phyloP scores from a whole-genome alignment of 139 green algal genomes.

The Picochlorum sp. region DNA sequence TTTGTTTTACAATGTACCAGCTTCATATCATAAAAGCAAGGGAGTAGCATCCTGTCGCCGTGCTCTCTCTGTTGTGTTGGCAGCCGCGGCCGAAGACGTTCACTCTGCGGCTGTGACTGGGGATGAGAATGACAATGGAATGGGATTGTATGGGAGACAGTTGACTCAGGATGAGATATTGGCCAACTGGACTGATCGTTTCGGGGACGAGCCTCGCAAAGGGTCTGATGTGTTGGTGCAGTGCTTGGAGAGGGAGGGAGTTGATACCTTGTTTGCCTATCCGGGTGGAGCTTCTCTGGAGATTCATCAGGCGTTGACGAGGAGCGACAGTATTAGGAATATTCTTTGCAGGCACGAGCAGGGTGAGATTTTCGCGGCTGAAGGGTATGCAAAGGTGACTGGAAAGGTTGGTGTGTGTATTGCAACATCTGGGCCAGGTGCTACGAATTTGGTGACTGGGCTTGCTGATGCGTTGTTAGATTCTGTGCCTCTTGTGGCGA shows the following conservation, averaged over 20 bases:
- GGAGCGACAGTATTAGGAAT: constrained; percentile 79
- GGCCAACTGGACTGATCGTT: constrained; percentile 73
- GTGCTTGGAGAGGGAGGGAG: constrained; percentile 84
- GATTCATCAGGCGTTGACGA: constrained; percentile 98
- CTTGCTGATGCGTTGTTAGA: constrained; percentile 97
- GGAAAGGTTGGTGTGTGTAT: constrained; percentile 97
- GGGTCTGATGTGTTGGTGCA: constrained; percentile 95
- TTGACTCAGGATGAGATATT: constrained; percentile 5
- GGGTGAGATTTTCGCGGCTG: constrained; percentile 99
- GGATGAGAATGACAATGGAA: constrained; percentile 1
- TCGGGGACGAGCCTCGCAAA: constrained; percentile 74
- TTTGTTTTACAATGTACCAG: no score
- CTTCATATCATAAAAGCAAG: no score
- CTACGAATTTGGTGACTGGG: constrained; percentile 98
- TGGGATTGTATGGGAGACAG: background rate
- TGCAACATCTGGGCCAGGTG: constrained; percentile 91
- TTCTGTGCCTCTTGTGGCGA: constrained; percentile 93
- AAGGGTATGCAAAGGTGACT: constrained; percentile 95
- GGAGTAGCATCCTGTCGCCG: no score
- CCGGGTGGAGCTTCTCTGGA: constrained; percentile 96
- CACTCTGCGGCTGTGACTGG: background rate
- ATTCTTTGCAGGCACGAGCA: constrained; percentile 97
- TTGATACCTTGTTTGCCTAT: constrained; percentile 74
- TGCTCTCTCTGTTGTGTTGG: constrained; percentile 5
- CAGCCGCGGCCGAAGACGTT: background rate